Evolutionary conservation across 2,329 filamentous ascomycete genomes (phyloP).

Genomic region (Blumeria graminis): DNA sequence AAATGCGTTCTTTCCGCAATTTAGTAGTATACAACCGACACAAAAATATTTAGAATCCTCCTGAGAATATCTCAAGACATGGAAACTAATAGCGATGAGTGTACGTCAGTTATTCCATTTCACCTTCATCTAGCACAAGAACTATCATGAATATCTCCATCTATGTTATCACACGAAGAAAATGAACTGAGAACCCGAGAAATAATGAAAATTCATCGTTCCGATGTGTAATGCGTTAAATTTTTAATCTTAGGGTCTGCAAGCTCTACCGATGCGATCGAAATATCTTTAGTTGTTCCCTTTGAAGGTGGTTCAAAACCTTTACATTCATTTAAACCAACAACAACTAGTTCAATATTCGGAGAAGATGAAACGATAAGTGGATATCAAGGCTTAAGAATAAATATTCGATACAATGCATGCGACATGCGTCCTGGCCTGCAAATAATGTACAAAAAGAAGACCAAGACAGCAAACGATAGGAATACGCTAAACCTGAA

Average conservation of each 20-base stretch:
- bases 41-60: too few relatives aligned
- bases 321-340: slow-evolving; percentile 51
- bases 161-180: too few relatives aligned
- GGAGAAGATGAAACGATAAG: slow-evolving; percentile 83
- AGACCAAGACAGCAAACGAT: slow-evolving; percentile 44
- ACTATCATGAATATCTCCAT: too few relatives aligned
- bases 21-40: too few relatives aligned
- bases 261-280: slow-evolving; percentile 26
- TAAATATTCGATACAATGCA: slow-evolving; percentile 43
- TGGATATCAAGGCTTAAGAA: slow-evolving; percentile 61
- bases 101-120: too few relatives aligned
- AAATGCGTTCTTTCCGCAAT: too few relatives aligned
- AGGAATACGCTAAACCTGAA: slow-evolving; percentile 45
- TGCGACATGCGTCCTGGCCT: slow-evolving; percentile 59
- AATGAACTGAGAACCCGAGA: too few relatives aligned
- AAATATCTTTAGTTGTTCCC: slow-evolving; percentile 32
- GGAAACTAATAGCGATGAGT: too few relatives aligned
- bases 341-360: slow-evolving; percentile 80
- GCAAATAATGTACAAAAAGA: slow-evolving; percentile 44
- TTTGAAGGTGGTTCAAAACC: slow-evolving; percentile 26
- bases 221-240: not conserved
- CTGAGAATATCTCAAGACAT: too few relatives aligned
- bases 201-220: too few relatives aligned
- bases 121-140: too few relatives aligned
- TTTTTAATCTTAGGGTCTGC: slow-evolving; percentile 10